Base-by-base conservation (phyloP, 2,329 filamentous ascomycete species). In the Monosporascus ibericus region DNA sequence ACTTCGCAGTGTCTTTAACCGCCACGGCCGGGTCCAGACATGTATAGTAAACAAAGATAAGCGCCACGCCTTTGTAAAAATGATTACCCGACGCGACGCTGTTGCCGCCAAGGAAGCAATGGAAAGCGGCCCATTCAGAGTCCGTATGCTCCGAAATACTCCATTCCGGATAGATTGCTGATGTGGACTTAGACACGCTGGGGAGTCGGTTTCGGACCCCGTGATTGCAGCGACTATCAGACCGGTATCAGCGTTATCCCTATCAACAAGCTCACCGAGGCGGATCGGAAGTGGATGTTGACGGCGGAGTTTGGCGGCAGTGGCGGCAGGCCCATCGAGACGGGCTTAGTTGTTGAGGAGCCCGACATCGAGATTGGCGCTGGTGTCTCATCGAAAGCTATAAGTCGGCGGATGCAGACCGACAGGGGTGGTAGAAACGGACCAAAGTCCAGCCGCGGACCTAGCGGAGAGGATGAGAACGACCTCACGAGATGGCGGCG, bases 21-120 rank as follows among this genome's bases (percentile, higher is more conserved):
- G 84, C 46, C 96, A 86, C 66, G 94, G 94, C 54, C 78, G 85
- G 50, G 94, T 99, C 4, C 94, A 99, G 71, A 96, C 92, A 1
- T 97, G 92, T 72, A 99, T 99, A 59, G 92, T 96, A 60, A 97
- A 99, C 74, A 88, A 90, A 65, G 94, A 99, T 66, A 99, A 97
- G 74, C 88, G 94, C 18, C 94, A 99, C 70, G 94, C 94, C 6
- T 99, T 99, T 68, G 92, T 99, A 65, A 99, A 99, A 74, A 99
- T 99, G 94, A 82, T 94, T 60, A 94, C 84, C 58, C 90, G 95
- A 38, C 80, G 84, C 56, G 90, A 96, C 70, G 92, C 94, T 15
- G 80, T 95, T 54, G 76, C 70, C 56, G 94, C 94, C 48, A 95
- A 95, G 68, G 82, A 87, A 38, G 89, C 85, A 49, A 96, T 97